phyloP scores from a whole-genome alignment of 1,284 basidiomycete genomes.

The Volvariella surrecta region DNA sequence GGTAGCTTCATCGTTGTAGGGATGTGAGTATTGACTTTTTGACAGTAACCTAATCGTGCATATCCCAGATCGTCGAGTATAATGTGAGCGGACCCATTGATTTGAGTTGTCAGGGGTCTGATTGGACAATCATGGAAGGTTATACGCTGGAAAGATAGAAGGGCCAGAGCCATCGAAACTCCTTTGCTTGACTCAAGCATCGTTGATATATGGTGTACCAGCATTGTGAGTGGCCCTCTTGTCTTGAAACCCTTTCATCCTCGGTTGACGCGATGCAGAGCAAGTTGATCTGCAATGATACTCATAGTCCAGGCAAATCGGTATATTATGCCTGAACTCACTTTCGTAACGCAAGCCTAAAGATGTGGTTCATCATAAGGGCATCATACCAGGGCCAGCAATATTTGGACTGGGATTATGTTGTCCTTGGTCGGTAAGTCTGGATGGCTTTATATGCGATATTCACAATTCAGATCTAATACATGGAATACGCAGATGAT shows the following conservation, averaged over 20 bases:
- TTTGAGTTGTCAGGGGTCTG: constrained; percentile 2
- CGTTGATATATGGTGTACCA: constrained; percentile 39
- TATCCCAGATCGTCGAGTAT: constrained; percentile 22
- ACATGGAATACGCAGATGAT: constrained; percentile 26
- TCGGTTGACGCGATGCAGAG: constrained; percentile 18
- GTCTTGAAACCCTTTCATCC: too few species aligned
- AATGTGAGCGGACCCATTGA: constrained; percentile 19
- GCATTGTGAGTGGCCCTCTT: constrained; percentile 25
- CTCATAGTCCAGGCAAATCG: constrained; percentile 32
- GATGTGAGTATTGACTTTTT: constrained; percentile 19
- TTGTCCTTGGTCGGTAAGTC: constrained; percentile 27
- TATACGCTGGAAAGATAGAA: constrained; percentile 30
- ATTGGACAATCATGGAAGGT: constrained; percentile 16
- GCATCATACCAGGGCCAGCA: constrained; percentile 24
- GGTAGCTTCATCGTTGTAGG: constrained; percentile 35
- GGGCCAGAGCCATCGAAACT: constrained; percentile 35
- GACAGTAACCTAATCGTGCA: constrained; percentile 6
- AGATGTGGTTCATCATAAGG: constrained; percentile 36
- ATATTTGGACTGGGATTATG: constrained; percentile 22
- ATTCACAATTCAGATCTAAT: neutral
- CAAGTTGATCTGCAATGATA: constrained; percentile 31
- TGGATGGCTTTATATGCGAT: constrained; percentile 13
- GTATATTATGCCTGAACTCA: neutral
- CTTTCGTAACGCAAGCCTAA: neutral
- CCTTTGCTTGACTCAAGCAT: constrained; percentile 38